Base-by-base conservation (phyloP, 2,329 filamentous ascomycete genomes). In the Aschersonia sp. region DNA sequence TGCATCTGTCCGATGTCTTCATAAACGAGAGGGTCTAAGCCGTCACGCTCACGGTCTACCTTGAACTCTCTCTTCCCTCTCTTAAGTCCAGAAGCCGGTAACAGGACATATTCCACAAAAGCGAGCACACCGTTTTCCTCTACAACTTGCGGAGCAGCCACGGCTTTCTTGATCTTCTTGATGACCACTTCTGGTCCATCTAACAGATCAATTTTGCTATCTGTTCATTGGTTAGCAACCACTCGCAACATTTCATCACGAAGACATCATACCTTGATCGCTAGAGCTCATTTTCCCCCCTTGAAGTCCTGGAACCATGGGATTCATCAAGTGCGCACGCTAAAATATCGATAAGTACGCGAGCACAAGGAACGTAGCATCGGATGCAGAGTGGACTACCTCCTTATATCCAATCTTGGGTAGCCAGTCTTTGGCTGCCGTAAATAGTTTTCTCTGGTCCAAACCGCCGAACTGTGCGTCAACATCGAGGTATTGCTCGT, bases 161-260 rank as follows among this genome's bases (percentile, higher is more conserved):
- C 78, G 0, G 90, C 88, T 66, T 96, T 96, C 60, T 81, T 81
- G 47, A 94, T 72, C 72, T 95, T 95, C 71, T 84, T 87, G 55
- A 75, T 70, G 11, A 97, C 83, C 2, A 69, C 67, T 0, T 94
- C 87, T 0, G 84, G 70, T 0, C 76, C 55, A 59, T 97, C 92
- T 14, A 97, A 76, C n/a, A 97, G 73, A 60, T 97, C 92, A 54
- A 97, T 94, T 68, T 96, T 96, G 60, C 80, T 86, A 64, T 89
- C 83, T 56, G 68, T 66, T 65, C 12, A 9, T 10, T 44, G 42
- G 41, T 41, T 4, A 5, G 31, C 30, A 4, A 22, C 22, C 4
- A 22, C 22, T 22, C 4, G 22, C 22, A 22, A 22, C 22, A 22
- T 22, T 22, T 22, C 22, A 22, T 22, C 22, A 22, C 22, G 22